phyloP scores from a whole-genome alignment of 2,329 filamentous ascomycete genomes.

The Aaosphaeria pasadenensis region DNA sequence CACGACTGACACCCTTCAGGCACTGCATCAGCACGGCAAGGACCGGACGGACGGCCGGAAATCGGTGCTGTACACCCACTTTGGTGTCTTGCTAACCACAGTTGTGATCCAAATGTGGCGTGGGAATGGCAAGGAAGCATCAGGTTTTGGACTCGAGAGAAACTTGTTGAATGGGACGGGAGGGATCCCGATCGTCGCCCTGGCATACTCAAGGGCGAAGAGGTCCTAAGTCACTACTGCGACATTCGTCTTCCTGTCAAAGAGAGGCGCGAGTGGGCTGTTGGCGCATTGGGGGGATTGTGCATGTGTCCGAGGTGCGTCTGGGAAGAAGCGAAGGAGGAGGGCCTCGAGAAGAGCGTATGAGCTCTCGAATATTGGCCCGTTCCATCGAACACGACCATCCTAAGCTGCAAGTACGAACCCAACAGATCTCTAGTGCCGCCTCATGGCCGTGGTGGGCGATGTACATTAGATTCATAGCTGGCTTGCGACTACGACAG shows the following conservation, averaged over 20 bases:
- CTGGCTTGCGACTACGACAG: no score
- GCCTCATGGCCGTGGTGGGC: no score
- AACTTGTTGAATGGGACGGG: conserved; percentile 52
- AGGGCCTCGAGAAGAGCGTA: no score
- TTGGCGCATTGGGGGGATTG: conserved; percentile 80
- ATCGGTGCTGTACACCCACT: conserved; percentile 91
- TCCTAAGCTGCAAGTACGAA: no score
- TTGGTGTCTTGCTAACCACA: conserved; percentile 96
- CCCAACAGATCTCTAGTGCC: no score
- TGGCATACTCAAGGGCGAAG: conserved; percentile 74
- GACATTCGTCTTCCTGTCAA: conserved; percentile 76
- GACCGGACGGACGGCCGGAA: conserved; percentile 76
- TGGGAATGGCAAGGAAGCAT: conserved; percentile 91
- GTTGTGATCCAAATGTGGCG: conserved; percentile 88
- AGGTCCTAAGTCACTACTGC: conserved; percentile 93
- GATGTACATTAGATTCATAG: no score
- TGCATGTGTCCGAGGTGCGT: conserved; percentile 85
- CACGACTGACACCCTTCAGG: conserved; percentile 3
- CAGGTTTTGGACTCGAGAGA: conserved; percentile 63
- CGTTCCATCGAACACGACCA: no score
- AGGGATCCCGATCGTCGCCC: conserved; percentile 35
- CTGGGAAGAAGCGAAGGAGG: conserved; percentile 54
- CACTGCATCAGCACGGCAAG: conserved; percentile 77
- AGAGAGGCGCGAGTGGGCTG: conserved; percentile 83
- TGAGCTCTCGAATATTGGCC: no score